Evolutionary conservation across 306 rosid species (phyloP).

Genomic region (Adenanthera pavonina): DNA sequence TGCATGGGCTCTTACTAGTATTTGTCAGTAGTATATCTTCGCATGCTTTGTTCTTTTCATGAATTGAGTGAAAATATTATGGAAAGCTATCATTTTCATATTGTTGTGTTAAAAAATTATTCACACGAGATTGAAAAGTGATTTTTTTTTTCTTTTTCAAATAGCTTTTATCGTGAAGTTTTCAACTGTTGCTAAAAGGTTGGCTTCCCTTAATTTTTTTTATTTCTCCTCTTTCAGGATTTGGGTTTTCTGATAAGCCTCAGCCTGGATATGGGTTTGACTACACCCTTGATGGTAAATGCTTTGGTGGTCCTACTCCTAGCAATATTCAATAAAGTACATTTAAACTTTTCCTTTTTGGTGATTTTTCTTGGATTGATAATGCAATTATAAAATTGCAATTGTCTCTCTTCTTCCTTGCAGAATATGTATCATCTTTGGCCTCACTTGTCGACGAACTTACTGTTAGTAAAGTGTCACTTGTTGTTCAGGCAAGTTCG

Average conservation of each 20-base stretch:
- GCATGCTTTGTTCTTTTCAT: neutral
- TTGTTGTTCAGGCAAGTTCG: slow-evolving; percentile 74
- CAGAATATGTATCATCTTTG: slow-evolving; percentile 81
- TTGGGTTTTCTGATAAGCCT: slow-evolving; percentile 93
- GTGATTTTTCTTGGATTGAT: slow-evolving; percentile 24
- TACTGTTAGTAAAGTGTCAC: slow-evolving; percentile 62
- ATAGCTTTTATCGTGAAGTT: neutral
- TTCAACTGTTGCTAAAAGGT: slow-evolving; percentile 8
- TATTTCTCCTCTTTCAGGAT: slow-evolving; percentile 58
- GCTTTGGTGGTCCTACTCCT: neutral
- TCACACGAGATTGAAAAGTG: neutral
- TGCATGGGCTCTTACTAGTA: too few species aligned
- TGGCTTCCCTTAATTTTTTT: slow-evolving; percentile 30
- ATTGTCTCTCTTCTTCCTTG: slow-evolving; percentile 32
- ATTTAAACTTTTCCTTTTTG: slow-evolving; percentile 4
- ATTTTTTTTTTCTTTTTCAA: neutral
- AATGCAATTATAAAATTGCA: neutral
- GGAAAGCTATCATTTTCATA: neutral
- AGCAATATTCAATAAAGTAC: neutral
- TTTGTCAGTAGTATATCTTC: neutral
- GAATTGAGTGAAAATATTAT: neutral
- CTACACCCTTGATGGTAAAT: slow-evolving; percentile 81
- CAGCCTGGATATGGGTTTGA: slow-evolving; percentile 94
- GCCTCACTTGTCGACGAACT: slow-evolving; percentile 69
- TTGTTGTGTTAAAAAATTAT: neutral